phyloP scores from a whole-genome alignment of 139 green algal genomes.

The Picochlorum sp. region DNA sequence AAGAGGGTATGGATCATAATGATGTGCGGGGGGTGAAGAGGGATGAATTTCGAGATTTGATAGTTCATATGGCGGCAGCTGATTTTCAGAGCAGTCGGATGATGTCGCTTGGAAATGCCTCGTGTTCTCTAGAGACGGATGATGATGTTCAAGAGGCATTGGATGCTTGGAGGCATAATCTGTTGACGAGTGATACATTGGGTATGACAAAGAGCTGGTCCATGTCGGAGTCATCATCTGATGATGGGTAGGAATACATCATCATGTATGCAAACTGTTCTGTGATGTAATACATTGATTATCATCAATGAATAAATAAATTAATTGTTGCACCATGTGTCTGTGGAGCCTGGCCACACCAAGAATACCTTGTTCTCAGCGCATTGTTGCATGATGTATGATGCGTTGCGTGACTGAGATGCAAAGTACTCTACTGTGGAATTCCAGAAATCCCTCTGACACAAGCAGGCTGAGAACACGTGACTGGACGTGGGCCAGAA shows the following conservation, averaged over 20 bases:
- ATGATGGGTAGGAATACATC: too few relatives aligned
- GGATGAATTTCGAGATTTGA: constrained; percentile 33
- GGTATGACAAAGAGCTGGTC: neutral
- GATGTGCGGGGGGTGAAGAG: constrained; percentile 6
- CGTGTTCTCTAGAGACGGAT: constrained; percentile 16
- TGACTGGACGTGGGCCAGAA: neutral
- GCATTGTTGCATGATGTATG: too few relatives aligned
- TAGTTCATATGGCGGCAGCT: constrained; percentile 42
- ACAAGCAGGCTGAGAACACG: neutral
- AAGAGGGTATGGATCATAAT: neutral
- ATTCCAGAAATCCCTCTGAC: neutral
- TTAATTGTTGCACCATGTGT: too few relatives aligned
- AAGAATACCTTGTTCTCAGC: too few relatives aligned
- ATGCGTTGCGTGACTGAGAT: too few relatives aligned
- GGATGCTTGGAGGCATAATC: constrained; percentile 15
- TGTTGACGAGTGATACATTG: constrained; percentile 2
- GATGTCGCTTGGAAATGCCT: neutral
- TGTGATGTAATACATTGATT: too few relatives aligned
- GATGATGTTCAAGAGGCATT: constrained; percentile 24
- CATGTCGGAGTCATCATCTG: neutral
- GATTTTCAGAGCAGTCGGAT: constrained; percentile 28
- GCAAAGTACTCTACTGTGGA: neutral
- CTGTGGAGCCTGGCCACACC: too few relatives aligned
- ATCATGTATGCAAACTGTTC: too few relatives aligned
- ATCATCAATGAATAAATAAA: too few relatives aligned